Base-by-base conservation (phyloP, 164 flowering plant genomes). In the Umbilicus rupestris region DNA sequence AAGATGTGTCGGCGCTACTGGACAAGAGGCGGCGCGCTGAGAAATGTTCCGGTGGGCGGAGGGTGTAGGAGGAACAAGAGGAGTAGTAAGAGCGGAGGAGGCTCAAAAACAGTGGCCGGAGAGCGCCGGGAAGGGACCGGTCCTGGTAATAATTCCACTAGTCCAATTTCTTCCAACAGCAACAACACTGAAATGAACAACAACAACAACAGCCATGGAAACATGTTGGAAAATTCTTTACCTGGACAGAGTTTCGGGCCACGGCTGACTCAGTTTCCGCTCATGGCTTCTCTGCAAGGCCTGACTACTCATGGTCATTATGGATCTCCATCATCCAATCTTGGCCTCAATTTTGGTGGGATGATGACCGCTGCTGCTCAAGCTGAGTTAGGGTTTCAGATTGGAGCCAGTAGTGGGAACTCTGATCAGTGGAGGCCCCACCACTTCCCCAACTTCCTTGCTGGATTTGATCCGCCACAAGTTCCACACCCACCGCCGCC, bases 41-140 rank as follows among this genome's bases (percentile, higher is more conserved):
- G 93, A 64, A 87, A 71, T 63, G 92, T 87, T 0, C 92, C 92
- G 1, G 92, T 87, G 2, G 92, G 92, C 0, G 92, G 92, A 2
- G 92, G 92, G 8, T 87, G 84, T 67, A 50, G 92, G 64, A 77
- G 87, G 62, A 85, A 84, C 78, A 85, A 82, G 55, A 77, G 81
- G 59, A 74, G 76, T 74, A 78, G 72, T 37, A 69, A 70, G 3
- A 6, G 57, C 22, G 57, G 57, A 19, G 52, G 22, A 50, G 57
- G 3, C 57, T 33, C 52, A 10, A 65, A 57, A n/a, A 64, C 74
- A 45, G 73, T 82, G 1, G 42, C 28, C 28, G 57, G 45, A 4
- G 83, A 82, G 64, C 82, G 85, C 57, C 83, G 81, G 1, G 66
- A 33, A 10, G 71, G 39, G 14, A 30, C 71, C 33, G 69, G 57